Evolutionary conservation across 805 yeast genomes (phyloP).

Genomic region (Schwanniomyces pseudopolymorphus): DNA sequence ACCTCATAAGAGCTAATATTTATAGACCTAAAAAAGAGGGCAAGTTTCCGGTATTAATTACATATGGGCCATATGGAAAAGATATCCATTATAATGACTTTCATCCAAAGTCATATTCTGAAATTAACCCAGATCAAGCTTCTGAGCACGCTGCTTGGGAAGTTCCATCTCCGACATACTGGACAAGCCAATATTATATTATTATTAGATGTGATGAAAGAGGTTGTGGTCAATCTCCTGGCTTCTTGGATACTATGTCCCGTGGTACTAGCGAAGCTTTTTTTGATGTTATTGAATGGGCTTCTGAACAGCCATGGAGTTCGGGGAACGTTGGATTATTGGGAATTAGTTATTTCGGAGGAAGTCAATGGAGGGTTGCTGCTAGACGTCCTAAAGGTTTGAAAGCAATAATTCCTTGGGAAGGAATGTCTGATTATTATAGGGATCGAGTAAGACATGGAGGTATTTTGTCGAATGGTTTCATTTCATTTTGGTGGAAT

Average conservation of each 20-base stretch:
- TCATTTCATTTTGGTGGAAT: conserved; percentile 4
- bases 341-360: conserved; percentile 2
- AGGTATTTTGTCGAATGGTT: conserved; percentile 1
- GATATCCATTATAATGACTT: neutral
- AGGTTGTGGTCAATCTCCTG: neutral
- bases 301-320: conserved; percentile 1
- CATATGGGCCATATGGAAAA: conserved; percentile 1
- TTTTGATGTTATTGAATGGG: conserved; percentile 2
- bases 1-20: neutral
- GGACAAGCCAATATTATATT: neutral
- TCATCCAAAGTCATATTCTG: neutral
- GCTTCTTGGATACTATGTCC: conserved; percentile 1
- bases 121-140: neutral
- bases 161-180: neutral
- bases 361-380: conserved; percentile 3
- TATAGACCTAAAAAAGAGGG: conserved; percentile 1
- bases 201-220: neutral
- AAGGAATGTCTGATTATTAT: conserved; percentile 2
- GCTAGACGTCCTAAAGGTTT: conserved; percentile 1
- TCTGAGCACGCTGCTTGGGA: conserved; percentile 1
- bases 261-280: conserved; percentile 1
- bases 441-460: conserved; percentile 2
- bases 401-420: conserved; percentile 2
- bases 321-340: neutral
- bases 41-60: neutral